phyloP scores from a whole-genome alignment of 495 filamentous ascomycete species.

The Penicillium flavigenum region DNA sequence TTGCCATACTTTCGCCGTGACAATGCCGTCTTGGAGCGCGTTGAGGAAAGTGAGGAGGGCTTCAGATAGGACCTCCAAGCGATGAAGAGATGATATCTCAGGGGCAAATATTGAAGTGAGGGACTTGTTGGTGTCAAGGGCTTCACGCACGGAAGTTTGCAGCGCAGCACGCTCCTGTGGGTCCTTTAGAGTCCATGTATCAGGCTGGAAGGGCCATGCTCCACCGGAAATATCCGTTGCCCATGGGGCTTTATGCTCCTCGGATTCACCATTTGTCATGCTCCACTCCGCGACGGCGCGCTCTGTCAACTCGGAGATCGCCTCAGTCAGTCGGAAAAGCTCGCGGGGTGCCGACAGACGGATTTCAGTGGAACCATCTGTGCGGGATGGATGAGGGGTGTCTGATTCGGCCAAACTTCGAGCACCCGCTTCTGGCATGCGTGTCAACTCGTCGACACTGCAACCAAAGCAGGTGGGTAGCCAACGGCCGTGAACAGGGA shows the following conservation, averaged over 20 bases:
- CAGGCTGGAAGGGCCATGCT: slow-evolving; percentile 73
- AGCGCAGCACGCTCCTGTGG: slow-evolving; percentile 34
- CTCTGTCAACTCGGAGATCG: slow-evolving; percentile 71
- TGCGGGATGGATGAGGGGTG: slow-evolving; percentile 21
- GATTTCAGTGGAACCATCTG: slow-evolving; percentile 47
- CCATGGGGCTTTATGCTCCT: slow-evolving; percentile 53
- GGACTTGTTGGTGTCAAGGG: slow-evolving; percentile 64
- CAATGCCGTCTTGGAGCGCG: slow-evolving; percentile 71
- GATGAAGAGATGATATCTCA: slow-evolving; percentile 58
- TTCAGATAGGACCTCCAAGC: slow-evolving; percentile 67
- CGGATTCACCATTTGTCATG: slow-evolving; percentile 62
- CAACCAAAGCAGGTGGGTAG: slow-evolving; percentile 78
- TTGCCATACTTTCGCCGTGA: slow-evolving; percentile 67
- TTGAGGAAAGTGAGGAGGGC: slow-evolving; percentile 68
- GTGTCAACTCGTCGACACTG: slow-evolving; percentile 77
- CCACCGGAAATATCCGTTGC: slow-evolving; percentile 50
- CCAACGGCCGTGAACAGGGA: slow-evolving; percentile 78
- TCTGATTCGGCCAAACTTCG: slow-evolving; percentile 44
- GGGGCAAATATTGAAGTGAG: slow-evolving; percentile 58
- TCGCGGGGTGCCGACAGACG: slow-evolving; percentile 76
- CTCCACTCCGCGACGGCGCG: slow-evolving; percentile 77
- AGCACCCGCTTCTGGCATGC: slow-evolving; percentile 75
- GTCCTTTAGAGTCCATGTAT: slow-evolving; percentile 49
- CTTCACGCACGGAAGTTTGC: slow-evolving; percentile 53
- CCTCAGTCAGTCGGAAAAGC: slow-evolving; percentile 83